phyloP scores from a whole-genome alignment of 2,329 filamentous ascomycete genomes.

The Phialocephala sp. region DNA sequence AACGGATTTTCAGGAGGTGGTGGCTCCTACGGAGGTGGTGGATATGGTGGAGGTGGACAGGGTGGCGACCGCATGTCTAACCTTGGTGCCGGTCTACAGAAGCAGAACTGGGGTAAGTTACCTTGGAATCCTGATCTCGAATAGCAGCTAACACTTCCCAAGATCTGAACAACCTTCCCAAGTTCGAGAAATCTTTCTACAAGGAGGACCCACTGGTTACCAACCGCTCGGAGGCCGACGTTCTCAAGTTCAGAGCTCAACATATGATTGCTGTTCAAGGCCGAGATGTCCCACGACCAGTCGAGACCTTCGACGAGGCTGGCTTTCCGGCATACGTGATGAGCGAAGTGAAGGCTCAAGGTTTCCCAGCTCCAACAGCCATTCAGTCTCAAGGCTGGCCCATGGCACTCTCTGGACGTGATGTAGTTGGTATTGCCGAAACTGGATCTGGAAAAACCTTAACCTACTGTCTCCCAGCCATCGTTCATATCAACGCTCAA shows the following conservation, averaged over 20 bases:
- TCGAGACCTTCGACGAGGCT: slow-evolving; percentile 97
- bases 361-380: slow-evolving; percentile 89
- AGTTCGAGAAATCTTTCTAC: slow-evolving; percentile 99
- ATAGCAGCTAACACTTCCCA: slow-evolving; percentile 24
- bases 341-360: slow-evolving; percentile 97
- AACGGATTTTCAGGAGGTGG: slow-evolving; percentile 43
- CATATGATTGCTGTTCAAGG: slow-evolving; percentile 86
- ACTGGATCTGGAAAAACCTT: slow-evolving; percentile 99
- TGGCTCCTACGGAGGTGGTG: slow-evolving; percentile 47
- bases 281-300: slow-evolving; percentile 83
- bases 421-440: slow-evolving; percentile 98
- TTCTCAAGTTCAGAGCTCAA: slow-evolving; percentile 85
- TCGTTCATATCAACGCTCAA: slow-evolving; percentile 99
- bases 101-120: slow-evolving; percentile 82
- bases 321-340: slow-evolving; percentile 97
- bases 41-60: slow-evolving; percentile 58
- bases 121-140: slow-evolving; percentile 15
- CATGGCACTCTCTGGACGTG: slow-evolving; percentile 96
- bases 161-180: slow-evolving; percentile 82
- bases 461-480: slow-evolving; percentile 96
- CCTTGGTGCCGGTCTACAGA: slow-evolving; percentile 85
- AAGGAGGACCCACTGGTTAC: slow-evolving; percentile 87
- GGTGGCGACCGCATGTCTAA: slow-evolving; percentile 94
- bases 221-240: slow-evolving; percentile 75
- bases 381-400: slow-evolving; percentile 99